phyloP scores from a whole-genome alignment of 2,329 filamentous ascomycete species.

The Trichoderma sp. region DNA sequence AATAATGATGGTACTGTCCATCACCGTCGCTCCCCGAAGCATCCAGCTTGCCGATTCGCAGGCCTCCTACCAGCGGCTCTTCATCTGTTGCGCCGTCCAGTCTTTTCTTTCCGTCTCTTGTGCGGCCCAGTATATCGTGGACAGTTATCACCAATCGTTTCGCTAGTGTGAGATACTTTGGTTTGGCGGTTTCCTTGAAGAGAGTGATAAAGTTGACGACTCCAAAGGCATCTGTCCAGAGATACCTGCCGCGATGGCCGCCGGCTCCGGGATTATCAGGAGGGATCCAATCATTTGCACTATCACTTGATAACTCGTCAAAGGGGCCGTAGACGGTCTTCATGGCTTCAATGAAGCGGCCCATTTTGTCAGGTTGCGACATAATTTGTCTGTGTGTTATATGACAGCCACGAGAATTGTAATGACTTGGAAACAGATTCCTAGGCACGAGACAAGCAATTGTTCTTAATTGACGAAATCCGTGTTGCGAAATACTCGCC shows the following conservation, averaged over 20 bases:
- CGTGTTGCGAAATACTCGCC: background rate
- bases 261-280: slow-evolving; percentile 46
- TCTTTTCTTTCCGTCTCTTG: slow-evolving; percentile 45
- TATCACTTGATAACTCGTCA: slow-evolving; percentile 25
- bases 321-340: slow-evolving; percentile 38
- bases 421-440: too few species aligned
- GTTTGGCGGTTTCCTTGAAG: slow-evolving; percentile 37
- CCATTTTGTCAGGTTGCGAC: background rate
- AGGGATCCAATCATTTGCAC: slow-evolving; percentile 43
- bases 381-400: background rate
- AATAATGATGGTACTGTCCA: slow-evolving; percentile 61
- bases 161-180: slow-evolving; percentile 49
- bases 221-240: slow-evolving; percentile 62
- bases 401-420: background rate
- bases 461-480: background rate
- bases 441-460: background rate
- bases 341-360: slow-evolving; percentile 39
- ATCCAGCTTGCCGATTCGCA: slow-evolving; percentile 56
- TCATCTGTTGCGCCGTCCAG: slow-evolving; percentile 52
- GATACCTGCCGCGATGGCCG: slow-evolving; percentile 56
- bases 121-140: slow-evolving; percentile 52
- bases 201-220: slow-evolving; percentile 59
- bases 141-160: slow-evolving; percentile 48
- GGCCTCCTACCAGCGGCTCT: slow-evolving; percentile 52
- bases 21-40: slow-evolving; percentile 51